A percentile compares a stretch with the other conserved stretches of the same genome.
phyloP scores from a whole-genome alignment of 2,329 filamentous ascomycete genomes.

The Triangularia verruculosa region DNA sequence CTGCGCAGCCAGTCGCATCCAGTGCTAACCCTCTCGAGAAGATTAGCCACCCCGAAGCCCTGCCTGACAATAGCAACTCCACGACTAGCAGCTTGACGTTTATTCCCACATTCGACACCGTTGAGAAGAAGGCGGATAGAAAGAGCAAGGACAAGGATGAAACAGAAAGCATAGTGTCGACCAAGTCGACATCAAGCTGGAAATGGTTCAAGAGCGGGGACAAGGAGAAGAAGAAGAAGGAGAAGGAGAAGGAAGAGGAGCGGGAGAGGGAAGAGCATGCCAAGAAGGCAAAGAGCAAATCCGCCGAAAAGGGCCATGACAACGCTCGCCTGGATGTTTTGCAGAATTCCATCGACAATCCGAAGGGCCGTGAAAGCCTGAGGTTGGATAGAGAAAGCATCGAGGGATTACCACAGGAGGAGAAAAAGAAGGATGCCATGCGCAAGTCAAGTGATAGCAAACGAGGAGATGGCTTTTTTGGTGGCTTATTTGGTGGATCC shows the following conservation, averaged over 20 bases:
- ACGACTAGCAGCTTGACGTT: conserved; percentile 77
- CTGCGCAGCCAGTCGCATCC: conserved; percentile 7
- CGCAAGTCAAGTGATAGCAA: conserved; percentile 73
- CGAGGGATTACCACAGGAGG: conserved; percentile 67
- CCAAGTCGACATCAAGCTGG: conserved; percentile 77
- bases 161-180: conserved; percentile 66
- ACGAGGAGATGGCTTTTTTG: conserved; percentile 91
- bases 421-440: conserved; percentile 75
- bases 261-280: conserved; percentile 59
- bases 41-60: conserved; percentile 62
- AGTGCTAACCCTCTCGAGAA: conserved; percentile 53
- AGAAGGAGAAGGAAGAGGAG: conserved; percentile 48
- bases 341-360: conserved; percentile 78
- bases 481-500: conserved; percentile 83
- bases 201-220: conserved; percentile 82
- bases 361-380: conserved; percentile 75
- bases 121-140: conserved; percentile 65
- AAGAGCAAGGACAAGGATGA: conserved; percentile 70
- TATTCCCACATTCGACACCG: conserved; percentile 63
- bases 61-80: conserved; percentile 63
- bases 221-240: conserved; percentile 66
- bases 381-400: conserved; percentile 75
- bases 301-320: conserved; percentile 66
- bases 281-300: conserved; percentile 57
- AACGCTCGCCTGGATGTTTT: conserved; percentile 81